phyloP scores from a whole-genome alignment of 495 filamentous ascomycete species.

The Delitschia confertaspora region DNA sequence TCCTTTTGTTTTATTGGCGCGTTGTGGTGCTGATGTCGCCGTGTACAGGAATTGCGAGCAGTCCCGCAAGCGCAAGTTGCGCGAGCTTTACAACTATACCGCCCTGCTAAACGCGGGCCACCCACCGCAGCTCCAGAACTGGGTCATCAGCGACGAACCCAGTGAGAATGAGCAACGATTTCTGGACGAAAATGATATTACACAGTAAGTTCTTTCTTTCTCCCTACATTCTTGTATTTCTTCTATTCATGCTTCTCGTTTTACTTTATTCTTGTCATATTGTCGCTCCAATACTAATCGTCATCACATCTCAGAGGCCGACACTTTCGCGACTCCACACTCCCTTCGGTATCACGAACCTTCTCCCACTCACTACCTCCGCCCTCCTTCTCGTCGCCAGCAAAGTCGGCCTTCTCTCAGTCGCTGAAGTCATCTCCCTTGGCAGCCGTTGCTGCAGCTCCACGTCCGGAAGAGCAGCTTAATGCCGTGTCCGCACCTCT shows the following conservation, averaged over 20 bases:
- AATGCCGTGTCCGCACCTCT: conserved; percentile 20
- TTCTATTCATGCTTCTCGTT: conserved; percentile 12
- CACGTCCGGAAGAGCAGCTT: conserved; percentile 18
- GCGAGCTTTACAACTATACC: conserved; percentile 62
- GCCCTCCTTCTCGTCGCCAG: conserved; percentile 10
- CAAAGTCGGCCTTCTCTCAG: conserved; percentile 7
- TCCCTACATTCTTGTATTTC: too few species aligned
- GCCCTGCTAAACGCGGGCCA: conserved; percentile 33
- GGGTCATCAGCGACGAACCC: conserved; percentile 38
- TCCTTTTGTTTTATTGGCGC: conserved; percentile 23
- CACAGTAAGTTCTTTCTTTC: conserved; percentile 52
- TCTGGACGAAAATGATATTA: conserved; percentile 63
- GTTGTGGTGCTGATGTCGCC: conserved; percentile 32
- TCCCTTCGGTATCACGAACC: conserved; percentile 29
- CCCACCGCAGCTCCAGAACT: conserved; percentile 46
- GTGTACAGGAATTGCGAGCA: conserved; percentile 55
- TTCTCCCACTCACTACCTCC: too few species aligned
- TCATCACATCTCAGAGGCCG: conserved; percentile 25
- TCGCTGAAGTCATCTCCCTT: conserved; percentile 10
- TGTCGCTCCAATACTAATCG: conserved; percentile 1
- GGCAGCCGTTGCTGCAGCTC: background rate
- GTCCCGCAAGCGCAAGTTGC: conserved; percentile 76
- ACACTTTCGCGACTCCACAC: conserved; percentile 42
- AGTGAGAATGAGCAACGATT: conserved; percentile 46
- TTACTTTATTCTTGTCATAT: background rate